Evolutionary conservation across 345 rosid species (phyloP).

Genomic region (Arabidopsis suecica): DNA sequence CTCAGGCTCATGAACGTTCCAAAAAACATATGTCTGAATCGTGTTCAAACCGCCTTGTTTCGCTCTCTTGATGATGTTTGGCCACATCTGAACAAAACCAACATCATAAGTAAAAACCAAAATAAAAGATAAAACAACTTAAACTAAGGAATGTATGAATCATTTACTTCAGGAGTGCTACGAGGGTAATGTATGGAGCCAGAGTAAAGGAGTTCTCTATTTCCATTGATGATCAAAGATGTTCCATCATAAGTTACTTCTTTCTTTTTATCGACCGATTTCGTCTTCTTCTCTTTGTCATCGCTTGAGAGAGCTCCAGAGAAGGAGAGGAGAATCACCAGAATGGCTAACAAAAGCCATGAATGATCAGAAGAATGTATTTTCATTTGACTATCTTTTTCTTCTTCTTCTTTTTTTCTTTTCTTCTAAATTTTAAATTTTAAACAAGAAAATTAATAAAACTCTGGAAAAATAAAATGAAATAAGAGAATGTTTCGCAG

Average conservation of each 20-base stretch:
- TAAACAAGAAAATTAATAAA: neutral
- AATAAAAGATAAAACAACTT: neutral
- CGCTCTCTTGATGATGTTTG: constrained; percentile 42
- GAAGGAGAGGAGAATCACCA: constrained; percentile 40
- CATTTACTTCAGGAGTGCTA: constrained; percentile 50
- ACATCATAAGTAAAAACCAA: neutral
- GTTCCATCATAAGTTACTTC: constrained; percentile 52
- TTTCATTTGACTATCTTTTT: constrained; percentile 32
- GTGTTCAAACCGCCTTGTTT: constrained; percentile 68
- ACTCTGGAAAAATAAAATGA: constrained; percentile 13
- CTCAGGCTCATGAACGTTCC: constrained; percentile 70
- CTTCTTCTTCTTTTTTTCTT: neutral
- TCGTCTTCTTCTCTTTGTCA: constrained; percentile 5
- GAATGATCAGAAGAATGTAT: constrained; percentile 26
- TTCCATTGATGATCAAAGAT: constrained; percentile 48
- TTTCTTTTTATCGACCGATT: constrained; percentile 19
- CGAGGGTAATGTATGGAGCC: constrained; percentile 54
- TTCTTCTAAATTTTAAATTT: neutral
- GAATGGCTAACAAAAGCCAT: constrained; percentile 43
- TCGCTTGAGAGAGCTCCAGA: constrained; percentile 23
- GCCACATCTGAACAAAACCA: constrained; percentile 50
- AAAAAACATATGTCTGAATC: constrained; percentile 74
- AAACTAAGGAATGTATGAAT: neutral
- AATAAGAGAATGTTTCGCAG: constrained; percentile 33
- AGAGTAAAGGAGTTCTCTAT: constrained; percentile 46